Conservation (phyloP, 208 protist genomes). For the Wallacemonas sp. region DNA sequence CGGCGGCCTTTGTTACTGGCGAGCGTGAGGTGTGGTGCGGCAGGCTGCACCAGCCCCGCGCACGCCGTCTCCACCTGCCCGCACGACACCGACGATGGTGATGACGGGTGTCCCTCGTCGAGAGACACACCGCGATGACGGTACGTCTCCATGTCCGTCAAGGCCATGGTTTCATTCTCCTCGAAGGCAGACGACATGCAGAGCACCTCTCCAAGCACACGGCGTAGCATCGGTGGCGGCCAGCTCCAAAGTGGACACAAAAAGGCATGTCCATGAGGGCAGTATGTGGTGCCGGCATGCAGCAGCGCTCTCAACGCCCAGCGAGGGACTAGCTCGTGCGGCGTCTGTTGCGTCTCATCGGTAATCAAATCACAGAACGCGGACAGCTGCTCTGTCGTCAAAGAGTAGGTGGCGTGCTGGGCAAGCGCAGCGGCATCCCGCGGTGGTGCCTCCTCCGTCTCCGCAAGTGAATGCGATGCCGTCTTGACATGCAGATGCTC, state of each 20-base stretch:
- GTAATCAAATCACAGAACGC: neutral
- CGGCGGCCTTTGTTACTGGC: no score
- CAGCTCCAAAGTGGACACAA: neutral
- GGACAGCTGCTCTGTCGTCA: neutral
- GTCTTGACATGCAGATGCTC: neutral
- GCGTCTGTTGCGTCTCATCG: neutral
- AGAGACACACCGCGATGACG: neutral
- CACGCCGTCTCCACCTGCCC: no score
- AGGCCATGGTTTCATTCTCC: neutral
- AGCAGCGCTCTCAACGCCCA: slow-evolving; percentile 4
- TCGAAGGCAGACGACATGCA: neutral
- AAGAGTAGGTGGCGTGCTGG: no score
- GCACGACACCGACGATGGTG: no score
- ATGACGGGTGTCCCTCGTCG: no score
- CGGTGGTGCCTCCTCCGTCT: no score
- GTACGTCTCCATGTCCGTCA: neutral
- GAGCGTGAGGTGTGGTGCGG: no score
- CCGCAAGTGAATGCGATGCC: no score
- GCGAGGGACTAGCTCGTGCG: neutral
- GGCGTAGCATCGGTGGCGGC: neutral
- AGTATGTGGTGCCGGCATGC: slow-evolving; percentile 4
- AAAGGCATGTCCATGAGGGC: neutral
- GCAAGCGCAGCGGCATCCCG: no score
- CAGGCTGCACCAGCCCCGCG: no score
- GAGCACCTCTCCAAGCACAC: slow-evolving; percentile 1